These are phyloP conservation scores for Tephrocybe sp. DNA, from an alignment of 768 basidiomycete genomes.

Conservation along the genomic window DNA sequence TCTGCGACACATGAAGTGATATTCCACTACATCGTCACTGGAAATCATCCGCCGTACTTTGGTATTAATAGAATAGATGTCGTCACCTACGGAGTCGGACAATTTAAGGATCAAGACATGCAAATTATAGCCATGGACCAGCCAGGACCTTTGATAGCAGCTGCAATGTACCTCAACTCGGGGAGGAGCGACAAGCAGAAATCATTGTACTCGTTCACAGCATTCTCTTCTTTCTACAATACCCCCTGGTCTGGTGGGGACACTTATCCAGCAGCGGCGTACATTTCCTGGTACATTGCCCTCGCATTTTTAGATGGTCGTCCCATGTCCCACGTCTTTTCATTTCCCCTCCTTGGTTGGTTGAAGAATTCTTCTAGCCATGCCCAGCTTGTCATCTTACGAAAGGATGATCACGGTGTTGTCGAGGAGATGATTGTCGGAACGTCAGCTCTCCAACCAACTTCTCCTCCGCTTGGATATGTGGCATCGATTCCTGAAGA, in stretches of 20 bases:
- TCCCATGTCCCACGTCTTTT: background rate
- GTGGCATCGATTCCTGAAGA: background rate
- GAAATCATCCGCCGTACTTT: background rate
- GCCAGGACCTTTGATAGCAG: background rate
- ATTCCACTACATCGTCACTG: too few species aligned
- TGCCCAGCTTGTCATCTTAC: too few species aligned
- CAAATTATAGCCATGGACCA: slow-evolving; percentile 1
- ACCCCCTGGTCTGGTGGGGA: background rate
- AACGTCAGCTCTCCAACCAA: background rate
- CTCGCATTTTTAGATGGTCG: background rate
- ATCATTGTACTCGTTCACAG: background rate
- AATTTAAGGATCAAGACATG: too few species aligned
- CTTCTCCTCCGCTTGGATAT: background rate
- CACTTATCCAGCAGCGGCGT: background rate
- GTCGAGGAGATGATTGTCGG: too few species aligned
- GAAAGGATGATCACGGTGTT: too few species aligned
- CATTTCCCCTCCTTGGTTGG: background rate
- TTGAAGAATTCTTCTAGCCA: too few species aligned
- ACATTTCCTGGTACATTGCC: background rate
- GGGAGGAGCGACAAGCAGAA: background rate
- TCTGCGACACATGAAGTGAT: too few species aligned
- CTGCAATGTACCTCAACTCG: background rate
- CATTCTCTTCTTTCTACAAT: background rate
- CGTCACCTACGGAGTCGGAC: background rate
- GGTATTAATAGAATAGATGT: background rate